A percentile compares a stretch with the other conserved stretches of the same genome.
Conservation (phyloP, 2,329 filamentous ascomycete genomes). For the Alternaria hordeiaustralica region DNA sequence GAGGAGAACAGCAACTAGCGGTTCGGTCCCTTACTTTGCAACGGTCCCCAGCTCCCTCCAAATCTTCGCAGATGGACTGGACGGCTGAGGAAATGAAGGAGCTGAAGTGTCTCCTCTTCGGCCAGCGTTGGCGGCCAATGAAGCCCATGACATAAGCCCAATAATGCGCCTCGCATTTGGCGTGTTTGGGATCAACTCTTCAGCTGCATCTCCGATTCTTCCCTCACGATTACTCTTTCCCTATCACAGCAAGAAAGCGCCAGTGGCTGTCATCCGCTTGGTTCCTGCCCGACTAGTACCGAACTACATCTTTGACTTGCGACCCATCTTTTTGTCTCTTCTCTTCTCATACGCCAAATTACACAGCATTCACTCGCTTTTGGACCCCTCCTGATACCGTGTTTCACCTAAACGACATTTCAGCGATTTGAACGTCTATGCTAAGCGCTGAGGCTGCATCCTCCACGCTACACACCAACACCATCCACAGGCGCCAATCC, state of each 20-base stretch:
- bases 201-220: constrained; percentile 27
- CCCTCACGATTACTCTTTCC: constrained; percentile 25
- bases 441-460: constrained; percentile 44
- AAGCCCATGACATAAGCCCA: constrained; percentile 29
- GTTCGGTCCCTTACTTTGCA: constrained; percentile 11
- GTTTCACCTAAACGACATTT: constrained; percentile 39
- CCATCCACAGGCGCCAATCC: constrained; percentile 38
- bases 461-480: constrained; percentile 29
- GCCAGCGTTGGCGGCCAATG: constrained; percentile 33
- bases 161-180: constrained; percentile 30
- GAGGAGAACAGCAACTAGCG: constrained; percentile 3
- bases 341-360: constrained; percentile 22
- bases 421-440: constrained; percentile 34
- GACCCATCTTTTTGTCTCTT: constrained; percentile 21
- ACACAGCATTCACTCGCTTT: constrained; percentile 31
- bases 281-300: constrained; percentile 22
- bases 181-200: constrained; percentile 35
- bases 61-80: constrained; percentile 7
- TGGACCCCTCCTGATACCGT: constrained; percentile 30
- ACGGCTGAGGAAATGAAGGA: constrained; percentile 40
- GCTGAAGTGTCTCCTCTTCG: constrained; percentile 24
- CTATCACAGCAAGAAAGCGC: constrained; percentile 24
- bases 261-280: constrained; percentile 32
- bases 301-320: constrained; percentile 17
- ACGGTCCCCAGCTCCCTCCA: constrained; percentile 12